Percentiles rank a stretch among this genome's conserved stretches.
Evolutionary conservation across 306 rosid species (phyloP).

Genomic region (Vicia faba): DNA sequence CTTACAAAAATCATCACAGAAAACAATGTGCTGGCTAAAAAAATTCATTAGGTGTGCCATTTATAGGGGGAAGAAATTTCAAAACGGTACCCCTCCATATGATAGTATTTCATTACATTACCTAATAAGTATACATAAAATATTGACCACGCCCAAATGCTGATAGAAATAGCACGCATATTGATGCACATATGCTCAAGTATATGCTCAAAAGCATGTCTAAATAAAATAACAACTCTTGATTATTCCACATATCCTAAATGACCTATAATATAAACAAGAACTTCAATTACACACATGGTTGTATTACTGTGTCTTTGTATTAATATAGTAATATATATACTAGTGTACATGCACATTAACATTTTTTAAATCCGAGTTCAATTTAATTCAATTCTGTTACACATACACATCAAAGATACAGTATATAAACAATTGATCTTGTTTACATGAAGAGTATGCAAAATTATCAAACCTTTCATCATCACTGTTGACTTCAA

Average conservation of each 20-base stretch:
- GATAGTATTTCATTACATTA: not conserved
- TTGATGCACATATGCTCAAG: conserved; percentile 3
- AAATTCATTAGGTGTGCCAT: not conserved
- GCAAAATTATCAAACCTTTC: conserved; percentile 68
- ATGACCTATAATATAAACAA: not conserved
- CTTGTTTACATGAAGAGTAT: conserved; percentile 7
- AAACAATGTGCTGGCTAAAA: not conserved
- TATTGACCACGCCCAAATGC: not conserved
- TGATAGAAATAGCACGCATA: not conserved
- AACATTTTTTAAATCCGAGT: not conserved
- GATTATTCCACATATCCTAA: conserved; percentile 2
- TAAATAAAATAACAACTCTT: not conserved
- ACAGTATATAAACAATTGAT: conserved; percentile 6
- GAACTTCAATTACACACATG: not conserved
- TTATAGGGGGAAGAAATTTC: not conserved
- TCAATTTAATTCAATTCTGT: conserved; percentile 14
- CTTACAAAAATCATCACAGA: not conserved
- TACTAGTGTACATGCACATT: not conserved
- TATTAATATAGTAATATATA: not conserved
- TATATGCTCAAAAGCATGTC: not conserved
- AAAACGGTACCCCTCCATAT: not conserved
- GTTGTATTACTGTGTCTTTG: not conserved
- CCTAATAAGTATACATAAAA: not conserved
- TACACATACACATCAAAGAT: not conserved
- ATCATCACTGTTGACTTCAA: conserved; percentile 83